These are phyloP conservation scores for Camellia granthamiana DNA, from an alignment of 148 eudicot genomes.

Conservation along the genomic window DNA sequence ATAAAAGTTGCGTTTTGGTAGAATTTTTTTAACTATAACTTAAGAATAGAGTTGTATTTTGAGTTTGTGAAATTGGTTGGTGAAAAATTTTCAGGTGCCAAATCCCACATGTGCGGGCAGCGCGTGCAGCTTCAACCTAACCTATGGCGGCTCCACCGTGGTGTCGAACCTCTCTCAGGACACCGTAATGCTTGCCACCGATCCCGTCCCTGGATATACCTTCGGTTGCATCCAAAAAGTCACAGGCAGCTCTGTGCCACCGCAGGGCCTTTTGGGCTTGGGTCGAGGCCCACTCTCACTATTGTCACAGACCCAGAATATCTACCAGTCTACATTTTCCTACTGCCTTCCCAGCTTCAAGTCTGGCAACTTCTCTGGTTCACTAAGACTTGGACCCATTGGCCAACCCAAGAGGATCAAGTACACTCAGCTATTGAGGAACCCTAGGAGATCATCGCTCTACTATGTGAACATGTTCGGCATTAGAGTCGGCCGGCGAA, in stretches of 20 bases:
- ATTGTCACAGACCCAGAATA: conserved; percentile 53
- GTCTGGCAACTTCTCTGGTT: conserved; percentile 60
- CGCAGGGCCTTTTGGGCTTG: conserved; percentile 75
- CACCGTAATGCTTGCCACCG: conserved; percentile 67
- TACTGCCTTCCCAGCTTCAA: conserved; percentile 76
- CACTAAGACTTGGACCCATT: conserved; percentile 60
- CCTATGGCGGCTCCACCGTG: conserved; percentile 71
- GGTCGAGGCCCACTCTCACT: conserved; percentile 82
- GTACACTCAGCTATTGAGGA: conserved; percentile 56
- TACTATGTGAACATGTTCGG: conserved; percentile 77
- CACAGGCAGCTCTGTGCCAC: conserved; percentile 56
- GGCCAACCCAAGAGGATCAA: conserved; percentile 67
- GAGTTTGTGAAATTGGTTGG: neutral
- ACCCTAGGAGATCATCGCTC: conserved; percentile 77
- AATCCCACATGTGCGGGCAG: conserved; percentile 44
- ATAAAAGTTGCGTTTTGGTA: no score
- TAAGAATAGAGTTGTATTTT: no score
- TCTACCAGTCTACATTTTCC: conserved; percentile 74
- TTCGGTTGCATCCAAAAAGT: conserved; percentile 71
- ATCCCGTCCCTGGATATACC: conserved; percentile 49
- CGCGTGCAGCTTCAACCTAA: conserved; percentile 60
- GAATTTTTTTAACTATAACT: no score
- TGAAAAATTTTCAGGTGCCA: conserved; percentile 39
- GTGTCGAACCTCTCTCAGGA: conserved; percentile 57
- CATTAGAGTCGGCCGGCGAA: conserved; percentile 58